Evolutionary conservation across 2,329 filamentous ascomycete species (phyloP).

Genomic region (Fusarium proliferatum): DNA sequence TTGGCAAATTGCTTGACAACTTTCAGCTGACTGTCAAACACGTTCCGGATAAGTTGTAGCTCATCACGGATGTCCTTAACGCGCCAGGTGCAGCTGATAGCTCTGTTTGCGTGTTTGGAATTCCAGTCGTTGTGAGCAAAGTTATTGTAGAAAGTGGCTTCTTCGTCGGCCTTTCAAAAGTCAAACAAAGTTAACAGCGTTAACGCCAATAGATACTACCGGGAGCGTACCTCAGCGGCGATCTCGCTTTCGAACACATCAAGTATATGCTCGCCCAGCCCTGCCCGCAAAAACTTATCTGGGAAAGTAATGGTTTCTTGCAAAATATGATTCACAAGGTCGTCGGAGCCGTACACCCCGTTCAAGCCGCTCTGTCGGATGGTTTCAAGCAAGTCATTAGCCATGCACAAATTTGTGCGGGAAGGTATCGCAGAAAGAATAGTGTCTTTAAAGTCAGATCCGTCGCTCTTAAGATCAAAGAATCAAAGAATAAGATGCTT

Average conservation of each 20-base stretch:
- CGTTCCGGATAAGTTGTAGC: rapidly evolving
- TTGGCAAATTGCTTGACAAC: neutral
- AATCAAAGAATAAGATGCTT: neutral
- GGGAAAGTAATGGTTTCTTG: rapidly evolving
- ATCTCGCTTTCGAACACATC: neutral
- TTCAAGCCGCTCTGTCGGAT: neutral
- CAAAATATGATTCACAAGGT: neutral
- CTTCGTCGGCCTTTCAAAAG: neutral
- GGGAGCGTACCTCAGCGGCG: no score
- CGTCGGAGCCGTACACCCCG: rapidly evolving
- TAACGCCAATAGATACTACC: no score
- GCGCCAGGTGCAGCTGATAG: neutral
- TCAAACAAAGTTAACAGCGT: no score
- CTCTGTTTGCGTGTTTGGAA: neutral
- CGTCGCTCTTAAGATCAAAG: no score
- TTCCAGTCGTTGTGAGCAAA: rapidly evolving
- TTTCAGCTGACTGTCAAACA: rapidly evolving
- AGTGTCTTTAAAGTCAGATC: neutral
- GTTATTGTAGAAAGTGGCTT: neutral
- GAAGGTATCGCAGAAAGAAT: rapidly evolving
- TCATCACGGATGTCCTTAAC: neutral
- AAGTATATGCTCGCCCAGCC: neutral
- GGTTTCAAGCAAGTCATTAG: neutral
- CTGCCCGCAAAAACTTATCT: rapidly evolving
- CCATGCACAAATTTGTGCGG: rapidly evolving